These are phyloP conservation scores for Lipomyces spencermartinsiae DNA, from an alignment of 805 yeast species.

Conservation along the genomic window DNA sequence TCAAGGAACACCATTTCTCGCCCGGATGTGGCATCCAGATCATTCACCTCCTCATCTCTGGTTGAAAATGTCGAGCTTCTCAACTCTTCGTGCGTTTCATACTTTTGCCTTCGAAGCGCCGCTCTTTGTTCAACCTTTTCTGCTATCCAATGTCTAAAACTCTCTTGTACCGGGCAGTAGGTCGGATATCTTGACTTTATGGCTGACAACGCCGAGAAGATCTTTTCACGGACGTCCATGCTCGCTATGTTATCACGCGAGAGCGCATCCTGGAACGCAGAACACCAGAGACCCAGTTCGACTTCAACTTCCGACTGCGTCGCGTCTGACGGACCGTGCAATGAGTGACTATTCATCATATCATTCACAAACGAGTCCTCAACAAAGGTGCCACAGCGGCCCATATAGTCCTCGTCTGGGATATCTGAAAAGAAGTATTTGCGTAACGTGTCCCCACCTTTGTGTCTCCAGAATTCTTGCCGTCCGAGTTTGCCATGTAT, in stretches of 20 bases:
- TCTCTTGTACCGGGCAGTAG: slow-evolving; percentile 45
- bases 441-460: slow-evolving; percentile 34
- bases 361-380: slow-evolving; percentile 35
- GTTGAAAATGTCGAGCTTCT: slow-evolving; percentile 4
- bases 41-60: slow-evolving; percentile 38
- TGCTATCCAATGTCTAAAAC: slow-evolving; percentile 70
- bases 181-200: slow-evolving; percentile 37
- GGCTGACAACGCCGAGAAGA: slow-evolving; percentile 34
- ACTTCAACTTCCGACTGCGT: slow-evolving; percentile 6
- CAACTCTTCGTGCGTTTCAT: neutral
- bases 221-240: slow-evolving; percentile 22
- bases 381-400: slow-evolving; percentile 32
- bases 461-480: slow-evolving; percentile 28
- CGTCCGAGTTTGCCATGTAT: slow-evolving; percentile 37
- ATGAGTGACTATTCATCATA: slow-evolving; percentile 13
- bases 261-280: slow-evolving; percentile 34
- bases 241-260: slow-evolving; percentile 20
- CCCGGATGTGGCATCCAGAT: slow-evolving; percentile 22
- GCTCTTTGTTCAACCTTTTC: slow-evolving; percentile 46
- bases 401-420: slow-evolving; percentile 28
- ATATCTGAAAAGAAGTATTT: slow-evolving; percentile 19
- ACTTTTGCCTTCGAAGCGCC: slow-evolving; percentile 3
- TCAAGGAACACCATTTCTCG: slow-evolving; percentile 50
- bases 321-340: neutral
- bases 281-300: slow-evolving; percentile 36